Percentiles rank a stretch among this genome's conserved stretches.
Conservation (phyloP, 1,284 basidiomycete genomes). For the Moniliophthora roreri region DNA sequence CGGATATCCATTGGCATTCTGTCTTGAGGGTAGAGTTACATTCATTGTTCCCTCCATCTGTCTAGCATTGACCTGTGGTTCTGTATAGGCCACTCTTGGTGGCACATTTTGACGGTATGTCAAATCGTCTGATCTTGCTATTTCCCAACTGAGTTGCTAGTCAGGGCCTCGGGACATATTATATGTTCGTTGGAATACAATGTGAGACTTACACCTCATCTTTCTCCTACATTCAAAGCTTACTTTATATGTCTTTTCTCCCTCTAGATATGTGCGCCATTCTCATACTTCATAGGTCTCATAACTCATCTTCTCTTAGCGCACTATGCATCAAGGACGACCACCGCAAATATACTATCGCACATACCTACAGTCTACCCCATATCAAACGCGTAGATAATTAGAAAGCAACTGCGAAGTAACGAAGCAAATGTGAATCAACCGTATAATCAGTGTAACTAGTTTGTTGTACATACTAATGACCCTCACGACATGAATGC, state of each 20-base stretch:
- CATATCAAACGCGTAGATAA: conserved; percentile 29
- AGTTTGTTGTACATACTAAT: too few species aligned
- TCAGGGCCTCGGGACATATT: conserved; percentile 58
- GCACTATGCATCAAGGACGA: conserved; percentile 61
- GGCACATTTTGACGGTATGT: conserved; percentile 65
- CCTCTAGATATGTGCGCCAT: conserved; percentile 45
- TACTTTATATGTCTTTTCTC: too few species aligned
- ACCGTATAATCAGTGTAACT: too few species aligned
- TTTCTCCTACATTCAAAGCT: neutral
- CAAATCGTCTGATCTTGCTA: neutral
- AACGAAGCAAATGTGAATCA: too few species aligned
- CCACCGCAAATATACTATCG: conserved; percentile 45
- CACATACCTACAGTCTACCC: conserved; percentile 43
- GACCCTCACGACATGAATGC: too few species aligned
- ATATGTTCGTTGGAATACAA: conserved; percentile 59
- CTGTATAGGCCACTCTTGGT: conserved; percentile 63
- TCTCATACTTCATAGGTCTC: neutral
- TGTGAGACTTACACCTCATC: conserved; percentile 39
- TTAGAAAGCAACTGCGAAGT: too few species aligned
- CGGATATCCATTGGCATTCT: conserved; percentile 65
- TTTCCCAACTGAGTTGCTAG: conserved; percentile 4
- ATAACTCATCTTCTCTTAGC: conserved; percentile 26
- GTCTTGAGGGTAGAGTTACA: conserved; percentile 52
- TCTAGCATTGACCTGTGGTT: neutral
- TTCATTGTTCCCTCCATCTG: neutral